Conservation (phyloP, 2,329 filamentous ascomycete genomes). For the Ophiocordyceps camponoti-rufipedis region DNA sequence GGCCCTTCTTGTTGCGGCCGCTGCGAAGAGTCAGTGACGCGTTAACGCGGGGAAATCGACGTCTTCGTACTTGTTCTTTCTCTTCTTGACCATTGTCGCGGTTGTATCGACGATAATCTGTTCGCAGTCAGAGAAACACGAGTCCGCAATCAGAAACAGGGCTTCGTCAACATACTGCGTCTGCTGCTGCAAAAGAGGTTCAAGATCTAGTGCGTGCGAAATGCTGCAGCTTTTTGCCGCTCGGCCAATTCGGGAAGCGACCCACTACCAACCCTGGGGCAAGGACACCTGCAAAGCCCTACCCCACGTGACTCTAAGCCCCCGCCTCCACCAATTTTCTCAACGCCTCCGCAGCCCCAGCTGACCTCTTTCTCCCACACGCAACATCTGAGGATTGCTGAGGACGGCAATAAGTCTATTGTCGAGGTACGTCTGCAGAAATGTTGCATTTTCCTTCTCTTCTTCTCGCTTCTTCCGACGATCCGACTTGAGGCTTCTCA, state of each 20-base stretch:
- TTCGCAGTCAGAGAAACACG: slow-evolving; percentile 5
- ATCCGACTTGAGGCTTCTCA: background rate
- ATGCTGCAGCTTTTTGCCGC: background rate
- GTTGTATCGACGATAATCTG: slow-evolving; percentile 29
- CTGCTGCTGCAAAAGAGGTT: slow-evolving; percentile 4
- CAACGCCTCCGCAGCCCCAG: slow-evolving; percentile 10
- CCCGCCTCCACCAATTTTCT: slow-evolving; percentile 8
- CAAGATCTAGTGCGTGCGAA: slow-evolving; percentile 1
- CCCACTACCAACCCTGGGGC: slow-evolving; percentile 6
- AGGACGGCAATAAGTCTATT: slow-evolving; percentile 42
- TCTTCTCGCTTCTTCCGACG: background rate
- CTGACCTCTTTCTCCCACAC: slow-evolving; percentile 10
- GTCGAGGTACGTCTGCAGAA: slow-evolving; percentile 43
- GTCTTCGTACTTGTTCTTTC: slow-evolving; percentile 45
- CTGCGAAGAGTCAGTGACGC: slow-evolving; percentile 23
- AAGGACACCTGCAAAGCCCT: slow-evolving; percentile 7
- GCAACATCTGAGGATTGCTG: slow-evolving; percentile 38
- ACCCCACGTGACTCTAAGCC: slow-evolving; percentile 9
- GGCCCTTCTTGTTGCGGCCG: slow-evolving; percentile 99
- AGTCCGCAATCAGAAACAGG: background rate
- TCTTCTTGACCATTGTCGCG: slow-evolving; percentile 55
- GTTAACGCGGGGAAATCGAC: background rate
- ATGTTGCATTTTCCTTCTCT: slow-evolving; percentile 20
- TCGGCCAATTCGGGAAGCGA: background rate
- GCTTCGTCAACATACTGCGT: slow-evolving; percentile 9